Base-by-base conservation (phyloP, 2,329 filamentous ascomycete genomes). In the Colletotrichum zoysiae region DNA sequence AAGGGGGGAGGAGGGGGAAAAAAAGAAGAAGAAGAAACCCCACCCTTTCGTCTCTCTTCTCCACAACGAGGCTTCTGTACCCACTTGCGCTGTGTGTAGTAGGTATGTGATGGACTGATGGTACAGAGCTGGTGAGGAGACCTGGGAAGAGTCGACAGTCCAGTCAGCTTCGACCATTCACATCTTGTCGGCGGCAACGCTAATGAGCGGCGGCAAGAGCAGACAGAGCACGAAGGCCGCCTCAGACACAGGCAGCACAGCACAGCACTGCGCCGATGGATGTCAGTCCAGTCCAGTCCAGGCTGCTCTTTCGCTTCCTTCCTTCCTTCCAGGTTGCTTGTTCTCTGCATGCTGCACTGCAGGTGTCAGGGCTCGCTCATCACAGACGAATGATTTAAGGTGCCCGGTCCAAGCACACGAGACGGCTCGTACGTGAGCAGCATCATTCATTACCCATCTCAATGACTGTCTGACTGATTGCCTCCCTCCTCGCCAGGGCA, bases 181-280 rank as follows among this genome's bases (percentile, higher is more conserved):
- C 63, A 61, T 66, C 64, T 56, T 56, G 42, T 57, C 26, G 46
- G 67, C 67, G 46, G 67, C 50, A 66, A 26, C 59, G 57, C 23
- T 42, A n/a, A 42, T 40, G 35, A 26, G n/a, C 61, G 35, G 62
- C 62, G 62, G 62, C 51, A 57, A 53, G 40, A 42, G 30, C 30
- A 30, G 26, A 30, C 30, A 30, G 26, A 26, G 40, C 50, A 55
- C 23, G 11, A 48, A 23, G 33, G 35, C 50, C 20, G 55, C 42
- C 48, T 48, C 58, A 23, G 42, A 14, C 35, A 35, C 50, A 50
- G 42, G 26, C 26, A 26, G 26, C 26, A 26, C 26, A 26, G n/a
- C n/a, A 26, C 58, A 35, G 26, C n/a, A n/a, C n/a, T 18, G 23
- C 50, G 26, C 26, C 50, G 50, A 33, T 53, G 50, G 50, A 33